These are phyloP conservation scores for Rosa multiflora DNA, from an alignment of 306 rosid genomes.

Conservation along the genomic window DNA sequence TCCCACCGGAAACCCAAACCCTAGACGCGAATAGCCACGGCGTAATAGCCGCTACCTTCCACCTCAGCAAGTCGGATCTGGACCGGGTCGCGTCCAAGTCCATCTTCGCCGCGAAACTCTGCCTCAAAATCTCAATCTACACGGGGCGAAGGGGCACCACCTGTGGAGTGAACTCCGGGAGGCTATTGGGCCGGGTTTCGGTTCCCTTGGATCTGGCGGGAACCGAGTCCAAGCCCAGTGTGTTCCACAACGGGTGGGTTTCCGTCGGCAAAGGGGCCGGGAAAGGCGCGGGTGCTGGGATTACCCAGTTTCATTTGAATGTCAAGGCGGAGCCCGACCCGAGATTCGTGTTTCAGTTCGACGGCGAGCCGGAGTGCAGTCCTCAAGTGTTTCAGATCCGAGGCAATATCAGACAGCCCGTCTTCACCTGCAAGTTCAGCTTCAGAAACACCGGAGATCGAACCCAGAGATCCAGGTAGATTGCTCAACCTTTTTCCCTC, in stretches of 20 bases:
- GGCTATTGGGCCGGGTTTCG: slow-evolving; percentile 46
- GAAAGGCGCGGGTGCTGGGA: slow-evolving; percentile 20
- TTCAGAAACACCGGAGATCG: slow-evolving; percentile 37
- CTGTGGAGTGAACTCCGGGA: slow-evolving; percentile 42
- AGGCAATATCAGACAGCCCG: slow-evolving; percentile 49
- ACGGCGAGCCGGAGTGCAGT: slow-evolving; percentile 82
- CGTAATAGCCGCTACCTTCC: slow-evolving; percentile 57
- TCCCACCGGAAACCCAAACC: slow-evolving; percentile 37
- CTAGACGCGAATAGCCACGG: slow-evolving; percentile 36
- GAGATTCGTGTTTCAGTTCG: slow-evolving; percentile 74
- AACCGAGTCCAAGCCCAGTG: slow-evolving; percentile 38
- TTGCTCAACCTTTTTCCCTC: neutral
- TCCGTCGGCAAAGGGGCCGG: slow-evolving; percentile 29
- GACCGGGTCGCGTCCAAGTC: slow-evolving; percentile 46
- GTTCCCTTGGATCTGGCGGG: slow-evolving; percentile 50
- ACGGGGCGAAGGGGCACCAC: slow-evolving; percentile 33
- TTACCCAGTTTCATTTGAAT: slow-evolving; percentile 47
- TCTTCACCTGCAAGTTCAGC: slow-evolving; percentile 44
- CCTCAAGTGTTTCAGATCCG: slow-evolving; percentile 81
- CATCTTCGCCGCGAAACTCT: slow-evolving; percentile 40
- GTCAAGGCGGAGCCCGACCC: slow-evolving; percentile 74
- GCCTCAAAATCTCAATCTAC: slow-evolving; percentile 47
- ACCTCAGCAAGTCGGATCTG: slow-evolving; percentile 58
- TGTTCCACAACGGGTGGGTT: slow-evolving; percentile 76
- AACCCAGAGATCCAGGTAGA: slow-evolving; percentile 43